phyloP scores from a whole-genome alignment of 176 grass and related monocot species.

The Aegilops tauschii region DNA sequence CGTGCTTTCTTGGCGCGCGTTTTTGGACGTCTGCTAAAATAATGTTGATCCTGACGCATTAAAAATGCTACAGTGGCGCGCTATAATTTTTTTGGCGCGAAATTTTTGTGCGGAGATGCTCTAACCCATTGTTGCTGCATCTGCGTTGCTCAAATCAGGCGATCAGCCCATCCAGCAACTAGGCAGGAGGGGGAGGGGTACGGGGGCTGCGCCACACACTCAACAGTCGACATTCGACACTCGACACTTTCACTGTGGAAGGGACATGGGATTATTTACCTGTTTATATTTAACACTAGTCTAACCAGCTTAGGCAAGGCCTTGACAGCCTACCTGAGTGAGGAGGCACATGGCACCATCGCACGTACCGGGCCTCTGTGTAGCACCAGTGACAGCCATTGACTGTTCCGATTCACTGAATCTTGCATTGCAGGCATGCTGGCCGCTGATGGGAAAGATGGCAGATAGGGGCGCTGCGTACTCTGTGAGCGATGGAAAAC shows the following conservation, averaged over 20 bases:
- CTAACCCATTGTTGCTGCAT: too few relatives aligned
- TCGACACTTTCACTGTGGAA: not conserved
- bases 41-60: too few relatives aligned
- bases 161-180: not conserved
- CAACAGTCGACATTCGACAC: not conserved
- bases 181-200: not conserved
- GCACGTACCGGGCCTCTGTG: not conserved
- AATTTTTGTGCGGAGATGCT: too few relatives aligned
- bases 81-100: too few relatives aligned
- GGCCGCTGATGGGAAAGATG: not conserved
- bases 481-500: too few relatives aligned
- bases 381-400: not conserved
- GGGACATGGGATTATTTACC: not conserved
- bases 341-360: not conserved
- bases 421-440: not conserved
- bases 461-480: not conserved
- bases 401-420: not conserved
- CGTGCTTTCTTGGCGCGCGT: too few relatives aligned
- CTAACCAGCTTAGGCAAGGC: not conserved
- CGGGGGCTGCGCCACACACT: not conserved
- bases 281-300: not conserved
- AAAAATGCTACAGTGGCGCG: too few relatives aligned
- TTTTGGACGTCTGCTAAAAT: too few relatives aligned
- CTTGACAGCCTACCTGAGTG: not conserved
- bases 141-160: not conserved